phyloP scores from a whole-genome alignment of 169 alveolate genomes.

The Cryptosporidium muris region DNA sequence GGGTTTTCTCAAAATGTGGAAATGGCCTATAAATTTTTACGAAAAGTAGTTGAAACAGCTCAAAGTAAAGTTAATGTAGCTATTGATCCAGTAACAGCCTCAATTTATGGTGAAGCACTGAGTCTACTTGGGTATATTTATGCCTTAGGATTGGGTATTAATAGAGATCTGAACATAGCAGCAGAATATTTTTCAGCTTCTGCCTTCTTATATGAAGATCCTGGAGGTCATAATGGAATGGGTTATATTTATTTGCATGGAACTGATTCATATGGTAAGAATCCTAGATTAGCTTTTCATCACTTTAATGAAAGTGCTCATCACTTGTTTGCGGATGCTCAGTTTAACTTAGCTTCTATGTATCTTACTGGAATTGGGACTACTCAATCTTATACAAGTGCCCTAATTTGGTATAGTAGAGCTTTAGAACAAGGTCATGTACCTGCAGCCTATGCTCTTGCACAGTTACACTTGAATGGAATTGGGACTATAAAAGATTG shows the following conservation, averaged over 20 bases:
- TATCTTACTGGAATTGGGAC: conserved; percentile 69
- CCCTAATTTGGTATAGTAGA: conserved; percentile 57
- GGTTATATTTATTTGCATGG: conserved; percentile 70
- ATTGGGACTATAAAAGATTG: conserved; percentile 55
- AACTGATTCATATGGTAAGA: conserved; percentile 31
- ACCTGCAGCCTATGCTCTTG: conserved; percentile 66
- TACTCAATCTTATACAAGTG: conserved; percentile 49
- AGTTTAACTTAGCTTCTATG: conserved; percentile 50
- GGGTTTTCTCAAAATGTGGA: conserved; percentile 34
- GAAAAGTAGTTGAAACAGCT: conserved; percentile 57
- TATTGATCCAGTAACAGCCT: conserved; percentile 26
- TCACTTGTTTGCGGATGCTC: conserved; percentile 67
- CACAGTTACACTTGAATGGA: conserved; percentile 55
- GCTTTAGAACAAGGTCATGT: conserved; percentile 68
- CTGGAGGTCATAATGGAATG: conserved; percentile 71
- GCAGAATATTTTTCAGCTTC: conserved; percentile 54
- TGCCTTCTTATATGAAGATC: conserved; percentile 57
- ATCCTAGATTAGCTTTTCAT: conserved; percentile 45
- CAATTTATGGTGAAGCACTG: conserved; percentile 58
- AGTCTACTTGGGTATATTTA: conserved; percentile 62
- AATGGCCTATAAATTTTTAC: conserved; percentile 34
- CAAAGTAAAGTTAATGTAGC: conserved; percentile 27
- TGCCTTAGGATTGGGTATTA: conserved; percentile 48
- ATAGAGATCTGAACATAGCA: conserved; percentile 24
- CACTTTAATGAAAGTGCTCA: conserved; percentile 68